Percentiles rank a stretch among this genome's conserved stretches.
Evolutionary conservation across 495 filamentous ascomycete genomes (phyloP).

Genomic region (Penicillium coffeae): DNA sequence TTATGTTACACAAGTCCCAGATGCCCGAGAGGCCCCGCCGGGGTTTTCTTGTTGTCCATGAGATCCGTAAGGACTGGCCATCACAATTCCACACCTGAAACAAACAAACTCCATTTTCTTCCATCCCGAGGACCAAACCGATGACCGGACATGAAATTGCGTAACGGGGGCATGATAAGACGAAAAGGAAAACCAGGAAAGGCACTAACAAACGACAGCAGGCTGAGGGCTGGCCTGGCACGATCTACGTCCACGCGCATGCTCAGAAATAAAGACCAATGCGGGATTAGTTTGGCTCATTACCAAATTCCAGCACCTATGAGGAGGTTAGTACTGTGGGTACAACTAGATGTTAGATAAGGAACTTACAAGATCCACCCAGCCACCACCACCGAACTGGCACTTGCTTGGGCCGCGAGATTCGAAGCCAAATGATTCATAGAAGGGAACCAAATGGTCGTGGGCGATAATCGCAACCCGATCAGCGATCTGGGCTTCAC

Average conservation of each 20-base stretch:
- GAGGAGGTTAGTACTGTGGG: slow-evolving; percentile 7
- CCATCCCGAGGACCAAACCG: slow-evolving; percentile 21
- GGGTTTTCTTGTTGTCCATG: slow-evolving; percentile 11
- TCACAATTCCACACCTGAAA: slow-evolving; percentile 15
- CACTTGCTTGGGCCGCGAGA: slow-evolving; percentile 62
- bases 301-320: slow-evolving; percentile 32
- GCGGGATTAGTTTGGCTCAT: slow-evolving; percentile 9
- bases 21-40: slow-evolving; percentile 9
- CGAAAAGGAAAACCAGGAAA: slow-evolving; percentile 8
- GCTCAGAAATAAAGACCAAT: slow-evolving; percentile 15
- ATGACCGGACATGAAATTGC: slow-evolving; percentile 24
- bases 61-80: slow-evolving; percentile 18
- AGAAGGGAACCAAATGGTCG: slow-evolving; percentile 67
- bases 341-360: not conserved
- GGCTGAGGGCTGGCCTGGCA: slow-evolving; percentile 10
- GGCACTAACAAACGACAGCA: slow-evolving; percentile 4
- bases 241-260: slow-evolving; percentile 16
- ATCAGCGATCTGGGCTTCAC: slow-evolving; percentile 62
- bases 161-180: slow-evolving; percentile 19
- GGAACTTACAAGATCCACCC: slow-evolving; percentile 57
- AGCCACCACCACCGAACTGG: slow-evolving; percentile 73
- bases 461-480: slow-evolving; percentile 75
- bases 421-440: slow-evolving; percentile 70
- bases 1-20: slow-evolving; percentile 27
- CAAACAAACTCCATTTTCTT: slow-evolving; percentile 27